A percentile compares a stretch with the other conserved stretches of the same genome.
Conservation (phyloP, 2,329 filamentous ascomycete genomes). For the Monilinia polystroma region DNA sequence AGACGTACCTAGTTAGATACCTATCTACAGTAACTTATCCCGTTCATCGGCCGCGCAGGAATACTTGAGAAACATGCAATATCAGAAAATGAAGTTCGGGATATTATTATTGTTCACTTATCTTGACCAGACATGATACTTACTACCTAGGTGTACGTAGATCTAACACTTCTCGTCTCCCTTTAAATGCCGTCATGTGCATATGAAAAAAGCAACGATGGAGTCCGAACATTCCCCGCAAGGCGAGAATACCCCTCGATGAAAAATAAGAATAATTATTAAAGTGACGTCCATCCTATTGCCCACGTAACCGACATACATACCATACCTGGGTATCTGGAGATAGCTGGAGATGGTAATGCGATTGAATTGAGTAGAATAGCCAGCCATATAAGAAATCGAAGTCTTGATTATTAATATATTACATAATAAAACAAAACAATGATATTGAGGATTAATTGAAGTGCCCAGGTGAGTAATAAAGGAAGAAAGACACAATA, state of each 20-base stretch:
- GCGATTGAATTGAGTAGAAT: not conserved
- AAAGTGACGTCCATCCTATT: too few species aligned
- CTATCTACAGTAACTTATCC: too few species aligned
- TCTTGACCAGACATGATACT: not conserved
- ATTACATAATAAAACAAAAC: not conserved
- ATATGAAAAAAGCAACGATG: too few species aligned
- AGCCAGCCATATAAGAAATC: not conserved
- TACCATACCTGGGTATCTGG: too few species aligned
- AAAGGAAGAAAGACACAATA: not conserved
- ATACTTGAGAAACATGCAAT: not conserved
- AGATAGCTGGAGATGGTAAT: not conserved
- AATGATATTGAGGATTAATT: not conserved
- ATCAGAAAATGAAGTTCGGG: not conserved
- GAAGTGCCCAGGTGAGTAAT: not conserved
- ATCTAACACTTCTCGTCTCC: not conserved
- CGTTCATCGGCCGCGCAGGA: too few species aligned
- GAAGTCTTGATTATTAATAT: not conserved
- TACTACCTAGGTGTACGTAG: too few species aligned
- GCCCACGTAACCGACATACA: too few species aligned
- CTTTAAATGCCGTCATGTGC: not conserved
- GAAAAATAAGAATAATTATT: not conserved
- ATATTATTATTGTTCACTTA: not conserved
- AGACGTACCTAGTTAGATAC: too few species aligned
- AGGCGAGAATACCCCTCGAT: conserved; percentile 6
- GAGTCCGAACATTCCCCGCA: not conserved